phyloP scores from a whole-genome alignment of 2,329 filamentous ascomycete genomes.

The Rutstroemia sp. region DNA sequence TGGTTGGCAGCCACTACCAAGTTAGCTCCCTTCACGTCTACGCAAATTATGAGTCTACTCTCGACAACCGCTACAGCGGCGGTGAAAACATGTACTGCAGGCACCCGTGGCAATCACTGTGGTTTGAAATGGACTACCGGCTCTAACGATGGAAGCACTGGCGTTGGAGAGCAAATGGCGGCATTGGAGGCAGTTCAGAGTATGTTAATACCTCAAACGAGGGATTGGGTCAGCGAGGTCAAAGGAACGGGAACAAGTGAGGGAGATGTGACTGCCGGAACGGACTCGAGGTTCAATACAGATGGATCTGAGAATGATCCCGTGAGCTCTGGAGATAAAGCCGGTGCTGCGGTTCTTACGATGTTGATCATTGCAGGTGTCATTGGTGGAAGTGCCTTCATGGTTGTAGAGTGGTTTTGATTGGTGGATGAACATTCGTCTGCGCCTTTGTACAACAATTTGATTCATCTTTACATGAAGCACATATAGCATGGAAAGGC shows the following conservation, averaged over 20 bases:
- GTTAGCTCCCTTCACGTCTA: slow-evolving; percentile 47
- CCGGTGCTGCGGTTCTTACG: slow-evolving; percentile 61
- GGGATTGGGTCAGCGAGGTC: slow-evolving; percentile 36
- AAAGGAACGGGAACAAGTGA: slow-evolving; percentile 47
- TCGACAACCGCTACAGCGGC: slow-evolving; percentile 50
- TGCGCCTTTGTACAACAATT: too few species aligned
- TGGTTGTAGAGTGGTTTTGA: slow-evolving; percentile 29
- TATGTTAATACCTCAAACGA: slow-evolving; percentile 28
- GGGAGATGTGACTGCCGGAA: slow-evolving; percentile 26
- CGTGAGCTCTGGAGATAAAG: slow-evolving; percentile 48
- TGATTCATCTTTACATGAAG: too few species aligned
- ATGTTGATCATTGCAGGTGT: slow-evolving; percentile 43
- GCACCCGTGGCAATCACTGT: slow-evolving; percentile 47
- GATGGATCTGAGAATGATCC: slow-evolving; percentile 8
- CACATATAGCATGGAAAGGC: too few species aligned
- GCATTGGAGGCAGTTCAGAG: slow-evolving; percentile 37
- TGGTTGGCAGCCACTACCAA: slow-evolving; percentile 51
- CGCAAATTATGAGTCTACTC: slow-evolving; percentile 44
- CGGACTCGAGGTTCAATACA: background rate
- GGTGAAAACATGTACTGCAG: slow-evolving; percentile 54
- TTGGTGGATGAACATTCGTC: background rate
- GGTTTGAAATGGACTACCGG: slow-evolving; percentile 47
- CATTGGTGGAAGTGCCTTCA: slow-evolving; percentile 47
- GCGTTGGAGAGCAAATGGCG: slow-evolving; percentile 46
- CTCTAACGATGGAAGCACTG: slow-evolving; percentile 48